Evolutionary conservation across 2,329 filamentous ascomycete species (phyloP).

Genomic region (Cladosporium oxysporum): DNA sequence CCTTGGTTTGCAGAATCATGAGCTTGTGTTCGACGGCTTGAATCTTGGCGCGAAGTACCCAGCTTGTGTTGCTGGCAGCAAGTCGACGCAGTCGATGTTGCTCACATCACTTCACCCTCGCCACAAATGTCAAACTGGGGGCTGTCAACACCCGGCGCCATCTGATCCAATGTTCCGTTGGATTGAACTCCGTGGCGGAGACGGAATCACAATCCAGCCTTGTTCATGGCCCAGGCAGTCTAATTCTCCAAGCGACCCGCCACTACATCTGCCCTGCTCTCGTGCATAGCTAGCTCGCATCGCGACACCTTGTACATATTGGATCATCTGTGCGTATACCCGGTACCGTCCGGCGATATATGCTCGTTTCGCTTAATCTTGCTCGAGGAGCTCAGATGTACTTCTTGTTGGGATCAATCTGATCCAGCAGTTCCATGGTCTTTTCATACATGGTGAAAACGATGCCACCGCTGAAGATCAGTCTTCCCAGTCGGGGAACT

Average conservation of each 20-base stretch:
- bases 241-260: not conserved
- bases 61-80: not conserved
- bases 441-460: conserved; percentile 99
- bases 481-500: conserved; percentile 75
- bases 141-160: not conserved
- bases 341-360: not conserved
- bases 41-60: not conserved
- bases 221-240: not conserved
- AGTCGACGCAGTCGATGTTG: not conserved
- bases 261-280: not conserved
- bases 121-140: not conserved
- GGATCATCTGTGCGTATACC: not conserved
- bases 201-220: not conserved
- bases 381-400: conserved; percentile 59
- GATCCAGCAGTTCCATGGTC: conserved; percentile 83
- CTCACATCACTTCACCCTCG: not conserved
- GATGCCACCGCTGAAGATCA: conserved; percentile 92
- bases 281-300: not conserved
- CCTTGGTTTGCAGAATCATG: not conserved
- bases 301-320: not conserved
- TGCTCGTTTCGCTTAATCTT: not conserved
- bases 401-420: conserved; percentile 76
- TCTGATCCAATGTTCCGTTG: not conserved
- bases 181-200: not conserved
- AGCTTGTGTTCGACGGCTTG: not conserved